Evolutionary conservation across 805 yeast species (phyloP), one percentile per base, ranked within the genome.

Genomic region (Saccharomycopsis javanensis): DNA sequence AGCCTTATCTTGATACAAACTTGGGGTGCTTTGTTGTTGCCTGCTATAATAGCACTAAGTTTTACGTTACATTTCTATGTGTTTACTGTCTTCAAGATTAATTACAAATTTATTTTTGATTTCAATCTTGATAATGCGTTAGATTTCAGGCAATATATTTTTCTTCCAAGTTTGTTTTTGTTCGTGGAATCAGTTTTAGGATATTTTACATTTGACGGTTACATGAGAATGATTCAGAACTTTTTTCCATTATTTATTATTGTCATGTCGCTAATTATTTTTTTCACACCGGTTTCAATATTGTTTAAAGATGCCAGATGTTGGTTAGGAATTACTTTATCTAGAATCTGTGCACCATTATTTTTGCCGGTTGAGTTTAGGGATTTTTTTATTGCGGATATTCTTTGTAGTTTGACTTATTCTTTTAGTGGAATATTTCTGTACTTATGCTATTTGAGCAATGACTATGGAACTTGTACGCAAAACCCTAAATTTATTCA

Each of bases 361-460:
- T 74, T 90, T 46, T 94, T 85, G 65, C 97, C 98, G 0, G 97
- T 94, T 55, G 98, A 92, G 71, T 94, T 94, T 67, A 78, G 91
- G 57, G 99, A 94, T 70, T 92, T 94, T 75, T 89, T 88, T 68
- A 61, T 92, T 51, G 99, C 98, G 20, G 99, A 94, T 69, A 83
- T 94, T 31, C 74, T 92, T 54, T 87, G 96, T 69, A 86, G 96
- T 30, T 74, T 94, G 65, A 87, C 96, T 0, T 94, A 94, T 70
- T 79, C 97, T 0, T 74, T 89, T 73, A 86, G 96, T 4, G 92
- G 91, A 63, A 71, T 88, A 50, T 86, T 95, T 1, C 80, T 90
- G 69, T 90, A 89, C 71, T 83, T 88, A 63, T 94, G 99, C 68
- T 42, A 42, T 42, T 42, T 42, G n/a, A 42, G 13, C 5, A 42